These are phyloP conservation scores for Xylaria sp. DNA, from an alignment of 2,329 filamentous ascomycete genomes.

Conservation along the genomic window DNA sequence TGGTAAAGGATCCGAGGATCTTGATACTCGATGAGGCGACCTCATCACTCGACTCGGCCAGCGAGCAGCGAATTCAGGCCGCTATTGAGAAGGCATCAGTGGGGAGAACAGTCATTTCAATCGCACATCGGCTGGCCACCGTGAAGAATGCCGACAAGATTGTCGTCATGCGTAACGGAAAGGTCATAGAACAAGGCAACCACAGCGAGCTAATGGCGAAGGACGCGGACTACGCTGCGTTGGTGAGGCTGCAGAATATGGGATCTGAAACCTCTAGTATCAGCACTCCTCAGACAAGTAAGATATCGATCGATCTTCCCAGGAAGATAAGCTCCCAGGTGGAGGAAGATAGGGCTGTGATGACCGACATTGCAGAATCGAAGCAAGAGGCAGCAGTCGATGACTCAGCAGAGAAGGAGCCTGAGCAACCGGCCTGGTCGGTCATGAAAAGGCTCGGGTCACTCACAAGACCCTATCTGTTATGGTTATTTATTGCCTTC, in stretches of 20 bases:
- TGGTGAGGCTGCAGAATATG: slow-evolving; percentile 50
- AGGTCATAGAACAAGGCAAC: slow-evolving; percentile 69
- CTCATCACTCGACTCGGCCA: slow-evolving; percentile 61
- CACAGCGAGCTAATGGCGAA: slow-evolving; percentile 66
- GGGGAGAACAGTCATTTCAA: slow-evolving; percentile 71
- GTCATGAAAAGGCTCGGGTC: slow-evolving; percentile 53
- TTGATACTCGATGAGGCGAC: slow-evolving; percentile 64
- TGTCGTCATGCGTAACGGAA: slow-evolving; percentile 70
- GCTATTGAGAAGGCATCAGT: slow-evolving; percentile 51
- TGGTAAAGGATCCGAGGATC: slow-evolving; percentile 59
- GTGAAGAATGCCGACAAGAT: slow-evolving; percentile 73
- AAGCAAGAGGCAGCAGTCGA: slow-evolving; percentile 30
- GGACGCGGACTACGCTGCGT: slow-evolving; percentile 48
- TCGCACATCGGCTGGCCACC: slow-evolving; percentile 71
- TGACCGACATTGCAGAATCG: slow-evolving; percentile 25
- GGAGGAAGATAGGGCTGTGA: slow-evolving; percentile 36
- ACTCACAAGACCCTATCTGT: slow-evolving; percentile 54
- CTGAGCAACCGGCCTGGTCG: slow-evolving; percentile 49
- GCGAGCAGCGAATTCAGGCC: slow-evolving; percentile 58
- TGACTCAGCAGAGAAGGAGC: slow-evolving; percentile 25
- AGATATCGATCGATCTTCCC: slow-evolving; percentile 53
- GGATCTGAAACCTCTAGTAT: slow-evolving; percentile 51
- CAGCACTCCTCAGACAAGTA: slow-evolving; percentile 45
- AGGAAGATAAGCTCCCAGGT: slow-evolving; percentile 33
- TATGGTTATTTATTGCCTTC: slow-evolving; percentile 55